Percentiles rank a stretch among this genome's conserved stretches.
Evolutionary conservation across 139 green algal species (phyloP).

Genomic region (Chlorella sp.): DNA sequence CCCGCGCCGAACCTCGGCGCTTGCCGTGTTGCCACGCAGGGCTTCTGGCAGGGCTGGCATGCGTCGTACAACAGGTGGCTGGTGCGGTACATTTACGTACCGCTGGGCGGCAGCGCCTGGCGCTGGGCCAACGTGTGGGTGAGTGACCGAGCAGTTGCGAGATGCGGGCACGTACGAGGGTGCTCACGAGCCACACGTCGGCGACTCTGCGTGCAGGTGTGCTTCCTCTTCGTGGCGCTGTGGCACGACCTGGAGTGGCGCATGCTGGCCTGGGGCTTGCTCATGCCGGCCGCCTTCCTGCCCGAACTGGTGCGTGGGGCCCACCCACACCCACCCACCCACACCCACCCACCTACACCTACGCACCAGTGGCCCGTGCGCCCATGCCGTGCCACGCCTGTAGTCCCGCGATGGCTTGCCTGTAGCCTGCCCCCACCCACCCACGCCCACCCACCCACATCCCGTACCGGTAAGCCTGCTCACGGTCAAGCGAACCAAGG

Average conservation of each 20-base stretch:
- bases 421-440: not conserved
- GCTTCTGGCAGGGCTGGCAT: conserved; percentile 92
- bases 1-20: too few species aligned
- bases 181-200: not conserved
- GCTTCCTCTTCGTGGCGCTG: conserved; percentile 94
- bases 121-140: conserved; percentile 70
- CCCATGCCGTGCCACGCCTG: too few species aligned
- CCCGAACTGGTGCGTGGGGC: conserved; percentile 57
- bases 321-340: too few species aligned
- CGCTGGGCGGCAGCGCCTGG: conserved; percentile 66
- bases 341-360: too few species aligned
- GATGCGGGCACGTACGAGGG: too few species aligned
- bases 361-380: too few species aligned
- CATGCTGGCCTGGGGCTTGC: conserved; percentile 76
- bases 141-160: too few species aligned
- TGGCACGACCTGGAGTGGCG: conserved; percentile 91
- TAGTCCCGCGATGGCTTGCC: not conserved
- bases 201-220: conserved; percentile 72
- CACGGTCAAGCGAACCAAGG: too few species aligned
- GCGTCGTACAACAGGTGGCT: conserved; percentile 90
- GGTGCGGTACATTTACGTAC: conserved; percentile 91
- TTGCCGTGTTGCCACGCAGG: conserved; percentile 35
- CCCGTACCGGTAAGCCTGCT: too few species aligned
- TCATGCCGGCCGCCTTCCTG: conserved; percentile 63
- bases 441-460: not conserved